Conservation (phyloP, 2,329 filamentous ascomycete species). For the Verticillium longisporum region DNA sequence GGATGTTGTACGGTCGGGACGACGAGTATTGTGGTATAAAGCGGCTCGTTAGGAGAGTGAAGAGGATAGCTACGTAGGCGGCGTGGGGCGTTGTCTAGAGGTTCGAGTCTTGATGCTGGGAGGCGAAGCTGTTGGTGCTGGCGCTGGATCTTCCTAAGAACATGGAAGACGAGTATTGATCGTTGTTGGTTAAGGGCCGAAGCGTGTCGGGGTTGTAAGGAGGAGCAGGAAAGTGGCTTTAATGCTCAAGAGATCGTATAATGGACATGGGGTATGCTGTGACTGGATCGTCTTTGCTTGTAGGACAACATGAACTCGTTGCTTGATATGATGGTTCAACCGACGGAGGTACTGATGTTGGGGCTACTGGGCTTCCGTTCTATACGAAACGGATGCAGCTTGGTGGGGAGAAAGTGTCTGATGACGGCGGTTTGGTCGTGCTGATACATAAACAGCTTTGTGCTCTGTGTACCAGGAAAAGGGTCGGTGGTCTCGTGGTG, state of each 20-base stretch:
- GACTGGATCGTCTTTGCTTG: slow-evolving; percentile 37
- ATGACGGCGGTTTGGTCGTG: slow-evolving; percentile 84
- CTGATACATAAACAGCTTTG: slow-evolving; percentile 90
- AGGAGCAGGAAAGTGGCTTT: slow-evolving; percentile 36
- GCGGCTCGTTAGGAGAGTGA: background rate
- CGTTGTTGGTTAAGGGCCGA: background rate
- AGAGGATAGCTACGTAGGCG: background rate
- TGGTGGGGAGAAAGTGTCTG: slow-evolving; percentile 87
- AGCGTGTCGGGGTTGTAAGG: background rate
- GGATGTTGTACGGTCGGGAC: slow-evolving; percentile 1
- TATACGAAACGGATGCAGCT: slow-evolving; percentile 97
- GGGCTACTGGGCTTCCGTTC: slow-evolving; percentile 88
- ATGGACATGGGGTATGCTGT: slow-evolving; percentile 50
- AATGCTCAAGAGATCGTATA: slow-evolving; percentile 46
- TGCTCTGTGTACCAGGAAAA: slow-evolving; percentile 8
- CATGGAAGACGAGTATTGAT: slow-evolving; percentile 7
- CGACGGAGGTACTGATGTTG: slow-evolving; percentile 77
- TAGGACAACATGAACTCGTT: slow-evolving; percentile 52
- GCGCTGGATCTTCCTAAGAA: slow-evolving; percentile 5
- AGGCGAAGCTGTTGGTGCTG: slow-evolving; percentile 16
- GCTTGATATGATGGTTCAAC: slow-evolving; percentile 54
- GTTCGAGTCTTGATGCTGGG: slow-evolving; percentile 8
- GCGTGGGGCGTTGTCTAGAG: background rate
- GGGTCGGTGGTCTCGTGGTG: slow-evolving; percentile 4
- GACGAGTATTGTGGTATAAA: background rate